Evolutionary conservation across 306 rosid species (phyloP), one percentile per base, ranked within the genome.

Genomic region (Cucumis hystrix): DNA sequence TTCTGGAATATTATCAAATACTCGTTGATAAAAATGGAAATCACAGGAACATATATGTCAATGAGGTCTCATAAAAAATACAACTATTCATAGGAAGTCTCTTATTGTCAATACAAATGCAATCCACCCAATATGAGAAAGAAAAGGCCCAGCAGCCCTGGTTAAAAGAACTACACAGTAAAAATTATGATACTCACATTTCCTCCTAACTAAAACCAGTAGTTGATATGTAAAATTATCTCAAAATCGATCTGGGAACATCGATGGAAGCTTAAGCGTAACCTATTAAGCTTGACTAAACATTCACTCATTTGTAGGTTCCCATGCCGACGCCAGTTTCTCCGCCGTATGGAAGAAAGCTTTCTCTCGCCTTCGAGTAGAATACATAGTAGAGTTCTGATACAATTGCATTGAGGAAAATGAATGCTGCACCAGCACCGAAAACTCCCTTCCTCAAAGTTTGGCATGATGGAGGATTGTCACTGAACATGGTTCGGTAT

Each of bases 391-490:
- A 96, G 83, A 91, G 87, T 76, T 88, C 79, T 20, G 99, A 88
- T 77, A 96, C 75, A 12, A 92, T 85, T 75, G 88, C 79, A 52
- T 88, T 92, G 81, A 96, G 79, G 85, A 96, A 79, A 54, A 85
- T 61, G 77, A 96, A 92, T 23, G 97, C 99, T 11, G 98, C 98
- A 6, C 99, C 97, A 0, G 97, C 96, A 3, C 88, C 97, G 15
- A 96, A 92, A 57, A 92, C 97, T 80, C 99, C 99, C 86, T 82
- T 96, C 84, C 99, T 86, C 83, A 92, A 85, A 28, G 86, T 87
- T 80, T 87, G 79, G 15, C 99, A 96, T 30, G 92, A 87, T 14
- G 88, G 89, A 6, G 91, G 84, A 21, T 80, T 15, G 0, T 83
- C 80, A 0, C 13, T n/a, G 30, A 82, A 78, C 30, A 88, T 1